These are phyloP conservation scores for Colletotrichum spinosum DNA, from an alignment of 2,329 filamentous ascomycete genomes.

Conservation along the genomic window DNA sequence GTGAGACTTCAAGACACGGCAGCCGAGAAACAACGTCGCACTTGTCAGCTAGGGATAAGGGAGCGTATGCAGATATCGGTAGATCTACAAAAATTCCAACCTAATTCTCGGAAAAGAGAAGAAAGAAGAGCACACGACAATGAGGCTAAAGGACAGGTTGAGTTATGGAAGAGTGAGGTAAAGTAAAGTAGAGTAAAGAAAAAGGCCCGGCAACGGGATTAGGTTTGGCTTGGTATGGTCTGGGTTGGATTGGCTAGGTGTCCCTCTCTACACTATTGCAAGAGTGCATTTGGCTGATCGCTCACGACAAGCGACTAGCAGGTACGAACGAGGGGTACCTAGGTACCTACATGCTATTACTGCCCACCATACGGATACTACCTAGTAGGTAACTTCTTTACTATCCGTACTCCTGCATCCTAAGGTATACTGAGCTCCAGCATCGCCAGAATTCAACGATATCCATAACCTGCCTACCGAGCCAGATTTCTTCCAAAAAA, in stretches of 20 bases:
- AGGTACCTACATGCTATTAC: no score
- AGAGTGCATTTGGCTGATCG: background rate
- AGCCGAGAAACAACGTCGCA: conserved; percentile 8
- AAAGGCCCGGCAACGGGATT: conserved; percentile 20
- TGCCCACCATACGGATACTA: no score
- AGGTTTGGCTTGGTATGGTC: background rate
- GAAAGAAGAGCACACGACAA: conserved; percentile 4
- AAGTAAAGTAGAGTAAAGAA: conserved; percentile 6
- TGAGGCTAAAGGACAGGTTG: background rate
- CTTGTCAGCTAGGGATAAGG: conserved; percentile 2
- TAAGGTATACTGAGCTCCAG: no score
- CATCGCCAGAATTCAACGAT: no score
- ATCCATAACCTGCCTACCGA: no score
- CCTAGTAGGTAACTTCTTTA: no score
- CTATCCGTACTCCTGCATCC: background rate
- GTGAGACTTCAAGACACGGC: conserved; percentile 18
- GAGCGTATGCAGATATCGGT: conserved; percentile 6
- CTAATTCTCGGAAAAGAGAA: conserved; percentile 8
- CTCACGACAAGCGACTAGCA: no score
- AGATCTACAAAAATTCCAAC: conserved; percentile 8
- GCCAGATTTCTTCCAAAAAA: no score
- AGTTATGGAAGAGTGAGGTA: background rate
- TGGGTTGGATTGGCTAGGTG: background rate
- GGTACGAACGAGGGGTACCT: no score
- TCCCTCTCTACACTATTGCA: conserved; percentile 20